A percentile compares a stretch with the other conserved stretches of the same genome.
Evolutionary conservation across 495 filamentous ascomycete species (phyloP).

Genomic region (Aspergillus ellipticus): DNA sequence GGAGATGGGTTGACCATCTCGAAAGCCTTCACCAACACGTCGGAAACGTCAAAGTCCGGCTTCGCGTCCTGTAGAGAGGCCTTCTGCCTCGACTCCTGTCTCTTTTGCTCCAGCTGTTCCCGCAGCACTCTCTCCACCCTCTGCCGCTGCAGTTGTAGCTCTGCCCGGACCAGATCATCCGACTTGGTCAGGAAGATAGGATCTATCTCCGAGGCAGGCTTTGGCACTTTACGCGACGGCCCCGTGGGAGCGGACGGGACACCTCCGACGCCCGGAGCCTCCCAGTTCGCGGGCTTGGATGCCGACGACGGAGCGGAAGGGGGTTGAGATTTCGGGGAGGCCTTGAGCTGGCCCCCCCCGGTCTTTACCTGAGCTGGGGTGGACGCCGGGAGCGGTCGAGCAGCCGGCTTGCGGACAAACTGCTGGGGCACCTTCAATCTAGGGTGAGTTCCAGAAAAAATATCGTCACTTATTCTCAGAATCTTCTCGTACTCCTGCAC

Average conservation of each 20-base stretch:
- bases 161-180: constrained; percentile 75
- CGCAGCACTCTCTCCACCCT: constrained; percentile 72
- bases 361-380: constrained; percentile 22
- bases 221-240: constrained; percentile 35
- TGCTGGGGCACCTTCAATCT: constrained; percentile 64
- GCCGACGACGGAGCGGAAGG: constrained; percentile 21
- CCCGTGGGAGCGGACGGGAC: constrained; percentile 21
- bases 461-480: constrained; percentile 67
- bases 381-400: constrained; percentile 25
- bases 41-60: constrained; percentile 70
- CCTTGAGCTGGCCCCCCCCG: constrained; percentile 20
- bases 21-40: constrained; percentile 68
- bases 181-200: constrained; percentile 82
- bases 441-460: constrained; percentile 71
- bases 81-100: constrained; percentile 51
- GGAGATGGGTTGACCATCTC: constrained; percentile 64
- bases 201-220: constrained; percentile 55
- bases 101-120: constrained; percentile 69
- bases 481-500: constrained; percentile 68
- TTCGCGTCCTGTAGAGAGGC: constrained; percentile 54
- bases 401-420: constrained; percentile 49
- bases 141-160: constrained; percentile 74
- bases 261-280: constrained; percentile 29
- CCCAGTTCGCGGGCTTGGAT: constrained; percentile 23
- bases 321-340: constrained; percentile 29